A percentile compares a stretch with the other conserved stretches of the same genome.
Conservation (phyloP, 1,284 basidiomycete genomes). For the Sporisorium exsertum region DNA sequence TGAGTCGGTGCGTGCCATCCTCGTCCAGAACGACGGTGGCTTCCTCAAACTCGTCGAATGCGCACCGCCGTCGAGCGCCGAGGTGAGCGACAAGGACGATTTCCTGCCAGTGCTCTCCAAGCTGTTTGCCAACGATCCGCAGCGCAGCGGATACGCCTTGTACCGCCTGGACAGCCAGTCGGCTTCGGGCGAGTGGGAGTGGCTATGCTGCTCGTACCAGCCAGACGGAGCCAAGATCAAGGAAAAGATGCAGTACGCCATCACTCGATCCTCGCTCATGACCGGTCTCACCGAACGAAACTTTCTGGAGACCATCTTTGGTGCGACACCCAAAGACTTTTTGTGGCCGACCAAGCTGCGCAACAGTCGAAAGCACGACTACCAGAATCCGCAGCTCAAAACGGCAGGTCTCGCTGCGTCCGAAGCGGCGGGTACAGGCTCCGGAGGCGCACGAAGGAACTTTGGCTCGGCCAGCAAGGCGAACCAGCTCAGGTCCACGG, state of each 20-base stretch:
- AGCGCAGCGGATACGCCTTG: constrained; percentile 58
- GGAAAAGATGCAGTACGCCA: constrained; percentile 64
- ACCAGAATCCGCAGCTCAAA: constrained; percentile 64
- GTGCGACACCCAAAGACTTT: constrained; percentile 53
- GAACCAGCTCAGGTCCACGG: constrained; percentile 22
- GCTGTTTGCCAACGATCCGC: constrained; percentile 55
- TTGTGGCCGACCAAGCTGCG: constrained; percentile 56
- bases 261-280: constrained; percentile 57
- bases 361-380: constrained; percentile 63
- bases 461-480: constrained; percentile 51
- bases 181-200: constrained; percentile 61
- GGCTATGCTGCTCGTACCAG: constrained; percentile 61
- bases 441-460: constrained; percentile 55
- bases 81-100: constrained; percentile 52
- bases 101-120: constrained; percentile 45
- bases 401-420: constrained; percentile 47
- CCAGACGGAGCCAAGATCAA: constrained; percentile 61
- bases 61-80: constrained; percentile 22
- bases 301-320: constrained; percentile 64
- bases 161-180: constrained; percentile 59
- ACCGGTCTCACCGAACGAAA: constrained; percentile 52
- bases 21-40: constrained; percentile 57
- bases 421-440: constrained; percentile 59
- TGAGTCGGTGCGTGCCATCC: constrained; percentile 47
- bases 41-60: constrained; percentile 45